These are phyloP conservation scores for Grosmannia clavigera DNA, from an alignment of 2,329 filamentous ascomycete genomes.

Conservation along the genomic window DNA sequence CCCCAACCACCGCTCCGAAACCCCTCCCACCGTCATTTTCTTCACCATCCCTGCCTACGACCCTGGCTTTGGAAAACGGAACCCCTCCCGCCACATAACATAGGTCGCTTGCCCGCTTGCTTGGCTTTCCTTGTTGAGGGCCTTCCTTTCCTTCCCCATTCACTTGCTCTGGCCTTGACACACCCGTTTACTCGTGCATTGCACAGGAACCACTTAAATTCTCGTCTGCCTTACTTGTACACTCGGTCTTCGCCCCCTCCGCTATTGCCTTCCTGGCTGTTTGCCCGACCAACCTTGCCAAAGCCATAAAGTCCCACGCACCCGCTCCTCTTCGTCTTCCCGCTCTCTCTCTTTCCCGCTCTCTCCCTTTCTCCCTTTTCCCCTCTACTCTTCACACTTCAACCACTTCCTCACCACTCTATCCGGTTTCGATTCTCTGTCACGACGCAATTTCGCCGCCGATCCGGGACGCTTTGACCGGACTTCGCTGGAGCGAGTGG, in stretches of 20 bases:
- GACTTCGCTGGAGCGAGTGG: not conserved
- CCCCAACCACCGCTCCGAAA: conserved; percentile 5
- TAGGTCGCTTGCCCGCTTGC: not conserved
- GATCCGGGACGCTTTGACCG: not conserved
- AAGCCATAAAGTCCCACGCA: not conserved
- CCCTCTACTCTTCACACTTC: not conserved
- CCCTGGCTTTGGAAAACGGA: not conserved
- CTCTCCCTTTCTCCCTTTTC: not conserved
- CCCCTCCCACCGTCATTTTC: conserved; percentile 2
- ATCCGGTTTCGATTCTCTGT: not conserved
- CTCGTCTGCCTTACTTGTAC: not conserved
- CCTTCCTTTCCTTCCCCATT: not conserved
- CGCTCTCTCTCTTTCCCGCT: not conserved
- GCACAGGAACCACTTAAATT: not conserved
- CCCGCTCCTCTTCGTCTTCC: not conserved
- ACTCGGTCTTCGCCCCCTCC: not conserved
- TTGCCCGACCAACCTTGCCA: not conserved
- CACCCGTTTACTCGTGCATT: not conserved
- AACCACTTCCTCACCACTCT: not conserved
- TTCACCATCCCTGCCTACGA: conserved; percentile 1
- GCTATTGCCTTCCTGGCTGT: not conserved
- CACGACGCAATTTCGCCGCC: not conserved
- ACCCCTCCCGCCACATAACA: not conserved
- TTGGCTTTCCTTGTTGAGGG: not conserved
- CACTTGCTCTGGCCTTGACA: not conserved